A percentile compares a stretch with the other conserved stretches of the same genome.
Conservation (phyloP, 768 basidiomycete genomes). For the Lentinula edodes region DNA sequence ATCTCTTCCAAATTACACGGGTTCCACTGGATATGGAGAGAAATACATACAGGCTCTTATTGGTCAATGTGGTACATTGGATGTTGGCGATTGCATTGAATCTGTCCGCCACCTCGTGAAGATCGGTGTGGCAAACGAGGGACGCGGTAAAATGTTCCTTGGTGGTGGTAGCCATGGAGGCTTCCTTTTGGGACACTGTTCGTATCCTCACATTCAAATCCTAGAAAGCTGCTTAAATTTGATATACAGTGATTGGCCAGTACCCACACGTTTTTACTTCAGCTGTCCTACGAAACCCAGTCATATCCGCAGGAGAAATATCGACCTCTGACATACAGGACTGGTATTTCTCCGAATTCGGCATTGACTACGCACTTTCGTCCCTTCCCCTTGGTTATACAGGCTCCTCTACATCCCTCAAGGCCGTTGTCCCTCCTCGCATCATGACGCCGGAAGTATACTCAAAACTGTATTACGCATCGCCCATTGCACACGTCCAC, state of each 20-base stretch:
- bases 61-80: conserved; percentile 57
- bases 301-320: conserved; percentile 55
- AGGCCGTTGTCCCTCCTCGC: conserved; percentile 19
- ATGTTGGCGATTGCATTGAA: conserved; percentile 60
- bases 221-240: neutral
- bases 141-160: conserved; percentile 47
- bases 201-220: conserved; percentile 17
- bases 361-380: conserved; percentile 34
- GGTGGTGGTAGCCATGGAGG: conserved; percentile 71
- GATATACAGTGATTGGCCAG: conserved; percentile 50
- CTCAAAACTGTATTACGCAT: conserved; percentile 37
- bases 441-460: conserved; percentile 42
- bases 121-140: conserved; percentile 42
- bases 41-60: conserved; percentile 47
- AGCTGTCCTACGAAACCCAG: conserved; percentile 63
- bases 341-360: conserved; percentile 52
- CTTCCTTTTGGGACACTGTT: conserved; percentile 55
- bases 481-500: conserved; percentile 53
- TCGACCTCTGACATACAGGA: conserved; percentile 62
- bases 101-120: conserved; percentile 45
- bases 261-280: conserved; percentile 58
- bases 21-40: conserved; percentile 63
- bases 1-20: conserved; percentile 62
- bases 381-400: conserved; percentile 17
- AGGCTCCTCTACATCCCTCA: neutral